Base-by-base conservation (phyloP, 169 alveolate genomes). In the Theileria sp. region DNA sequence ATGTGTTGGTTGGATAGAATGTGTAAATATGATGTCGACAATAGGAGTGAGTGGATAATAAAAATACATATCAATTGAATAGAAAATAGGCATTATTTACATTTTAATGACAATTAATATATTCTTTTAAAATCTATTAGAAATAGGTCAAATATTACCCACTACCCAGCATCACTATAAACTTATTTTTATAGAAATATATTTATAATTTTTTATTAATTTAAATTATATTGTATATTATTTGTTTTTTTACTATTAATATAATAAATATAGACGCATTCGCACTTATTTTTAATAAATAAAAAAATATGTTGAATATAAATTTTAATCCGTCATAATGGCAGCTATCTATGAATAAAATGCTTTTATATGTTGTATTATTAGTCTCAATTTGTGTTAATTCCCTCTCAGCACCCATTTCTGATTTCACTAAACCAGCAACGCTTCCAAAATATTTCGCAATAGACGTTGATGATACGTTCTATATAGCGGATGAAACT, bases 401-500 rank as follows among this genome's bases (percentile, higher is more conserved):
- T 28, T 30, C 26, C 8, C 69, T 61, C 12, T 44, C 75, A 7
- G 75, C 67, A 3, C 56, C 32, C 23, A 66, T 66, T 17, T n/a
- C 75, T 5, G 56, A 66, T 28, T 66, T 66, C 15, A 6, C 7
- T 26, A 66, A 66, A 17, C 87, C 87, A 10, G 44, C 38, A 17
- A 58, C 76, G 12, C 75, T 10, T 13, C 75, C 79, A 0, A 71
- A 71, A n/a, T 74, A 56, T 75, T 74, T 74, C 19, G 80, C 74
- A 7, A 74, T 74, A n/a, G 80, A 74, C 54, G 13, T 74, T 12
- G 80, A 74, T 61, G 80, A 62, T n/a, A 74, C 80, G 3, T 74
- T 74, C 30, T 19, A 21, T 17, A 56, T 75, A 36, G 23, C 1
- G 15, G 36, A 74, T 25, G 19, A 23, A 23, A 13, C 56, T 1